These are phyloP conservation scores for Cercospora sp. DNA, from an alignment of 2,329 filamentous ascomycete genomes.

Conservation along the genomic window DNA sequence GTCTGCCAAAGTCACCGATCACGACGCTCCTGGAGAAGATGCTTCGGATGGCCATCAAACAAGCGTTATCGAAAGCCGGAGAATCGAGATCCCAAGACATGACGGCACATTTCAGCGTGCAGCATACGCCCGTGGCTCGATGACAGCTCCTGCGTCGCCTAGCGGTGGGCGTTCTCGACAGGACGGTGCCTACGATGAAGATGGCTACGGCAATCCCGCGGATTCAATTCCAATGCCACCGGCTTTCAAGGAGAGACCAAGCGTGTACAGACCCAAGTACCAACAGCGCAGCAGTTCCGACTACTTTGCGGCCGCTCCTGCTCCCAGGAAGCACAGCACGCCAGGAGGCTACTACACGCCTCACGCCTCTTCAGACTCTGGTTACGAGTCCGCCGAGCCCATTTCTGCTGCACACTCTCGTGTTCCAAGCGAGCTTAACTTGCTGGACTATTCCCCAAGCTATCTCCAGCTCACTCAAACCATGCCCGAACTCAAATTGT, in stretches of 20 bases:
- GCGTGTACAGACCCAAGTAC: neutral
- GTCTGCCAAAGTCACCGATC: slow-evolving; percentile 56
- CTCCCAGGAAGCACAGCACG: slow-evolving; percentile 7
- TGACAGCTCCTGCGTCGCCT: neutral
- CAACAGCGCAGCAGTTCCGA: slow-evolving; percentile 13
- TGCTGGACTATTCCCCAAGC: slow-evolving; percentile 12
- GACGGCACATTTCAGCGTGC: slow-evolving; percentile 11
- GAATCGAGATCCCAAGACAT: slow-evolving; percentile 12
- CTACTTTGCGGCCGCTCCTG: slow-evolving; percentile 3
- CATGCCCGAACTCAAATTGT: slow-evolving; percentile 28
- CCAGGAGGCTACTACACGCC: slow-evolving; percentile 12
- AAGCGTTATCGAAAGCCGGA: slow-evolving; percentile 4
- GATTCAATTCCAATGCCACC: slow-evolving; percentile 17
- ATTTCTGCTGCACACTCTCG: slow-evolving; percentile 27
- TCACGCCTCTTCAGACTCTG: slow-evolving; percentile 33
- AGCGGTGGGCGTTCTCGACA: neutral
- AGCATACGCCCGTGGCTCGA: slow-evolving; percentile 11
- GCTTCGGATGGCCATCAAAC: neutral
- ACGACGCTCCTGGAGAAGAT: slow-evolving; percentile 50
- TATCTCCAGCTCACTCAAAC: slow-evolving; percentile 16
- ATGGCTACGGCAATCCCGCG: neutral
- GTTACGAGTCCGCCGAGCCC: slow-evolving; percentile 31
- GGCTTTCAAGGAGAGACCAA: slow-evolving; percentile 2
- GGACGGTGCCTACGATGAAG: neutral
- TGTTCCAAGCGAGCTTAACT: slow-evolving; percentile 27